phyloP scores from a whole-genome alignment of 345 rosid genomes.

The Gossypium raimondii region DNA sequence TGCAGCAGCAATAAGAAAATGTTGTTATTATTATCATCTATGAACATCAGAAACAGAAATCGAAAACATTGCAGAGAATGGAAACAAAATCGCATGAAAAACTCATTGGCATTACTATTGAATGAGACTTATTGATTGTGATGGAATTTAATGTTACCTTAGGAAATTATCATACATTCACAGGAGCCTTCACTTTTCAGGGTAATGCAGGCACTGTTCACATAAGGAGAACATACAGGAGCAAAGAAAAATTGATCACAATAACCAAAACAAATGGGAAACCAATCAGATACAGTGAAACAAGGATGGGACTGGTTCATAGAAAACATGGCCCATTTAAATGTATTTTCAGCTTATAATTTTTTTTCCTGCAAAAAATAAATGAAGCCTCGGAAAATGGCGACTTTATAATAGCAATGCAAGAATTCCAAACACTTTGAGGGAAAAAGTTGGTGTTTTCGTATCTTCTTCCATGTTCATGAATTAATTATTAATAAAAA shows the following conservation, averaged over 20 bases:
- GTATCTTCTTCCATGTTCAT: neutral
- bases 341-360: neutral
- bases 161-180: neutral
- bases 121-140: neutral
- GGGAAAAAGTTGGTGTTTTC: slow-evolving; percentile 1
- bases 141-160: slow-evolving; percentile 12
- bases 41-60: slow-evolving; percentile 8
- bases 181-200: slow-evolving; percentile 1
- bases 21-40: neutral
- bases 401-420: neutral
- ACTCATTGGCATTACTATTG: neutral
- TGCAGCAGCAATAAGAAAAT: slow-evolving; percentile 26
- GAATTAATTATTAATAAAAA: neutral
- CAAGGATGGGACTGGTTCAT: neutral
- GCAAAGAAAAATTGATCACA: neutral
- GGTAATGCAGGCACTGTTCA: neutral
- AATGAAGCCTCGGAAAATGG: neutral
- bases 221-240: neutral
- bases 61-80: neutral
- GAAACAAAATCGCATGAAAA: neutral
- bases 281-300: neutral
- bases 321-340: neutral
- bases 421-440: neutral
- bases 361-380: neutral
- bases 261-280: neutral